phyloP scores from a whole-genome alignment of 169 alveolate genomes.

The Eimeria sp. region DNA sequence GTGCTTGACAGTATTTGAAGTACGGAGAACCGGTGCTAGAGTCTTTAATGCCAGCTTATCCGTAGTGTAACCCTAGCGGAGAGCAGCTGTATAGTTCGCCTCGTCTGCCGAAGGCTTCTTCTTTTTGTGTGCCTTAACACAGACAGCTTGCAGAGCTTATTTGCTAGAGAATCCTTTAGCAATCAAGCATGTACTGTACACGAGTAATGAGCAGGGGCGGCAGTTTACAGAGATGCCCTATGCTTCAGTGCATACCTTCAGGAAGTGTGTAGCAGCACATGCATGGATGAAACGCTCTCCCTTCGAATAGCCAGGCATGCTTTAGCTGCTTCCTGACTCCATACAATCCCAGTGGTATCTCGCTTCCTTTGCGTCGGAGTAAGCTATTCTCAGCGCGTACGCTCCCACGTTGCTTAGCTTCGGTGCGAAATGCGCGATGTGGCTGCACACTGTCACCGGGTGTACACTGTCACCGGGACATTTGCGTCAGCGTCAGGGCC shows the following conservation, averaged over 20 bases:
- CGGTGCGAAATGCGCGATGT: background rate
- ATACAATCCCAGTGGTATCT: background rate
- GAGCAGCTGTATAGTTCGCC: background rate
- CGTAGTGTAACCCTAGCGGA: background rate
- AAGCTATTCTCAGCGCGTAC: background rate
- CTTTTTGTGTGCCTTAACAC: background rate
- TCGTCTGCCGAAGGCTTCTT: background rate
- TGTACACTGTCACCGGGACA: background rate
- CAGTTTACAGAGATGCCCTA: background rate
- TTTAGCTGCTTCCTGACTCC: background rate
- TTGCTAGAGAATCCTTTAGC: background rate
- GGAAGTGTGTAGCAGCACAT: slow-evolving; percentile 6
- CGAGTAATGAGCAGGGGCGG: background rate
- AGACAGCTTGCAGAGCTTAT: background rate
- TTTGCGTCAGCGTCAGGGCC: background rate
- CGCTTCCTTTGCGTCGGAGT: background rate
- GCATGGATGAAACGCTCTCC: background rate
- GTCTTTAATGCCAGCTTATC: background rate
- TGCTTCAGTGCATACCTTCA: background rate
- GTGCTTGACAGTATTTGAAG: background rate
- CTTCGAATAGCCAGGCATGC: background rate
- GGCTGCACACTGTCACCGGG: background rate
- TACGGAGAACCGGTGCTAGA: background rate
- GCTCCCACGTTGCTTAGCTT: background rate
- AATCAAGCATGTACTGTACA: background rate